Evolutionary conservation across 352 stramenopile species (phyloP).

Genomic region (Phytophthora vignae): DNA sequence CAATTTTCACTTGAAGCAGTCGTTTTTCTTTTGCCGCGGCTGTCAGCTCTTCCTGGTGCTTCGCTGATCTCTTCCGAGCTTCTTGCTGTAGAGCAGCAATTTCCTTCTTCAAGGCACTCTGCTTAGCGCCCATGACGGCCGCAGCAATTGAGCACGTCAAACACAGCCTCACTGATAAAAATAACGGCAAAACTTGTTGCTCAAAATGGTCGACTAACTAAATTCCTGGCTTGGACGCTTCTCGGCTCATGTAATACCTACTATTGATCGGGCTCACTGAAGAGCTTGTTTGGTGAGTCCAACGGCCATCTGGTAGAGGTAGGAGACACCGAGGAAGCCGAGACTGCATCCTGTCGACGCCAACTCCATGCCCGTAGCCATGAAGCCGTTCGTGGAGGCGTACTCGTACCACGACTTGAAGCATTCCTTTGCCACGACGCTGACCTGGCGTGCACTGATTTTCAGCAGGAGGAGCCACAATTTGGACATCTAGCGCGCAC

Average conservation of each 20-base stretch:
- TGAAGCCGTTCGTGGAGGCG: conserved; percentile 64
- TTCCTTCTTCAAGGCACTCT: conserved; percentile 71
- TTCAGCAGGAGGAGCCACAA: conserved; percentile 82
- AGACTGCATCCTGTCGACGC: conserved; percentile 72
- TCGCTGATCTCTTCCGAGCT: conserved; percentile 30
- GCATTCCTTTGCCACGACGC: conserved; percentile 68
- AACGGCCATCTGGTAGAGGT: conserved; percentile 61
- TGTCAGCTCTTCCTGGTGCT: conserved; percentile 55
- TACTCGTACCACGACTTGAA: conserved; percentile 82
- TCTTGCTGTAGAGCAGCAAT: conserved; percentile 57
- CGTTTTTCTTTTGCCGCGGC: conserved; percentile 52
- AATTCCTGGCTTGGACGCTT: not conserved
- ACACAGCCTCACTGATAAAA: conserved; percentile 24
- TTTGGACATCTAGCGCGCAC: conserved; percentile 69
- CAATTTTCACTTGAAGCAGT: conserved; percentile 63
- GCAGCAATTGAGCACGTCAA: not conserved
- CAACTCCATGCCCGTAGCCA: conserved; percentile 74
- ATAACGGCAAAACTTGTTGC: conserved; percentile 32
- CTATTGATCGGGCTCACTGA: conserved; percentile 14
- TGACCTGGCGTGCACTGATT: conserved; percentile 75
- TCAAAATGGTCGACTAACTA: conserved; percentile 10
- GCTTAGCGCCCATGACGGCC: conserved; percentile 53
- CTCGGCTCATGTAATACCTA: not conserved
- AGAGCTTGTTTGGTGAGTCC: conserved; percentile 46
- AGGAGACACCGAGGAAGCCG: conserved; percentile 67